phyloP scores from a whole-genome alignment of 257 asterid genomes.

The Eustoma russellianum region DNA sequence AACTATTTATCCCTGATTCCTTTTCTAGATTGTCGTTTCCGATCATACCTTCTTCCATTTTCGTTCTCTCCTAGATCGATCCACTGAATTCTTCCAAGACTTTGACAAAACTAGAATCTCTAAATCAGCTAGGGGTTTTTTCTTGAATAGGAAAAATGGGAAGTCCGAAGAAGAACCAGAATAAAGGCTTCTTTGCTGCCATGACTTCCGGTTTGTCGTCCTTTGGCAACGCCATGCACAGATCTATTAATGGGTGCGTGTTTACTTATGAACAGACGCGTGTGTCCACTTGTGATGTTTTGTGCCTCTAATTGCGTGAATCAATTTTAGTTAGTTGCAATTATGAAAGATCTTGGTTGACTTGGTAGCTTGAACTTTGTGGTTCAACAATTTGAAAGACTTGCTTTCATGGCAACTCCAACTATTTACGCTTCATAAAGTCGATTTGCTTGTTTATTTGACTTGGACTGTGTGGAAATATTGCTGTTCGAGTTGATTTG shows the following conservation, averaged over 20 bases:
- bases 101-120: neutral
- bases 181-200: slow-evolving; percentile 42
- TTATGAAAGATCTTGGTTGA: neutral
- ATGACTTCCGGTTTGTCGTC: slow-evolving; percentile 39
- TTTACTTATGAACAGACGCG: no score
- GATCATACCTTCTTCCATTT: neutral
- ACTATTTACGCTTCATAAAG: no score
- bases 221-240: slow-evolving; percentile 43
- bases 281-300: neutral
- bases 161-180: slow-evolving; percentile 24
- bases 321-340: neutral
- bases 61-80: slow-evolving; percentile 1
- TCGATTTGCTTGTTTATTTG: no score
- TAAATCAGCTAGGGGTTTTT: slow-evolving; percentile 5
- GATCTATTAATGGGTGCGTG: slow-evolving; percentile 47
- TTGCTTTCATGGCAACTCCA: no score
- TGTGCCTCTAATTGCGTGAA: neutral
- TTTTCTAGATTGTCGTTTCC: neutral
- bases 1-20: slow-evolving; percentile 14
- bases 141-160: slow-evolving; percentile 15
- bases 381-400: no score
- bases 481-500: no score
- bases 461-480: no score
- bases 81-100: neutral
- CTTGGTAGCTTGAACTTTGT: no score